Conservation (phyloP, 805 yeast genomes). For the Candida chauliodis region DNA sequence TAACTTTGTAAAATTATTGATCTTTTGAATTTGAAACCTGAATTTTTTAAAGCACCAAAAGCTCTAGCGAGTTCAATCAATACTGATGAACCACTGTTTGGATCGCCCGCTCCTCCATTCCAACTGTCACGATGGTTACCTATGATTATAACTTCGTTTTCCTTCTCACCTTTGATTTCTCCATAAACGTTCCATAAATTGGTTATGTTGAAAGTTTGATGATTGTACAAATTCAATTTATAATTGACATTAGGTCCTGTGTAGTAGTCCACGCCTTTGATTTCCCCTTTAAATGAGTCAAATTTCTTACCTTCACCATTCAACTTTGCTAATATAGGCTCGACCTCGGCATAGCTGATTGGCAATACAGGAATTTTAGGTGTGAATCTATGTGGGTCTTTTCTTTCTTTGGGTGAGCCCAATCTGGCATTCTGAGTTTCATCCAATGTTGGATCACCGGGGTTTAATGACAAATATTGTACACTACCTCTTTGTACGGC, state of each 20-base stretch:
- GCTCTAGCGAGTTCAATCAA: slow-evolving; percentile 42
- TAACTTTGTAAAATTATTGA: slow-evolving; percentile 35
- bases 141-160: slow-evolving; percentile 37
- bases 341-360: slow-evolving; percentile 41
- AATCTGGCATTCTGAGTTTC: slow-evolving; percentile 66
- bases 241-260: slow-evolving; percentile 37
- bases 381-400: slow-evolving; percentile 33
- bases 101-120: slow-evolving; percentile 49
- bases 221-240: slow-evolving; percentile 38
- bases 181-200: slow-evolving; percentile 44
- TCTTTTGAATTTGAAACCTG: slow-evolving; percentile 38
- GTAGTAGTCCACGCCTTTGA: slow-evolving; percentile 36
- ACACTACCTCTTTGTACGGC: slow-evolving; percentile 63
- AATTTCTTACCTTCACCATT: slow-evolving; percentile 35
- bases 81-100: slow-evolving; percentile 43
- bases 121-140: slow-evolving; percentile 48
- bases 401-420: slow-evolving; percentile 35
- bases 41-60: slow-evolving; percentile 31
- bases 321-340: slow-evolving; percentile 37
- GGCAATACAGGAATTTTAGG: slow-evolving; percentile 42
- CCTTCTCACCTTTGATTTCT: slow-evolving; percentile 37
- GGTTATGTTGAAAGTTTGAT: slow-evolving; percentile 38
- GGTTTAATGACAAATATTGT: slow-evolving; percentile 49
- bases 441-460: slow-evolving; percentile 65
- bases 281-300: slow-evolving; percentile 37